Percentiles rank a stretch among this genome's conserved stretches.
These are phyloP conservation scores for Psidium guajava DNA, from an alignment of 345 rosid genomes.

Conservation along the genomic window DNA sequence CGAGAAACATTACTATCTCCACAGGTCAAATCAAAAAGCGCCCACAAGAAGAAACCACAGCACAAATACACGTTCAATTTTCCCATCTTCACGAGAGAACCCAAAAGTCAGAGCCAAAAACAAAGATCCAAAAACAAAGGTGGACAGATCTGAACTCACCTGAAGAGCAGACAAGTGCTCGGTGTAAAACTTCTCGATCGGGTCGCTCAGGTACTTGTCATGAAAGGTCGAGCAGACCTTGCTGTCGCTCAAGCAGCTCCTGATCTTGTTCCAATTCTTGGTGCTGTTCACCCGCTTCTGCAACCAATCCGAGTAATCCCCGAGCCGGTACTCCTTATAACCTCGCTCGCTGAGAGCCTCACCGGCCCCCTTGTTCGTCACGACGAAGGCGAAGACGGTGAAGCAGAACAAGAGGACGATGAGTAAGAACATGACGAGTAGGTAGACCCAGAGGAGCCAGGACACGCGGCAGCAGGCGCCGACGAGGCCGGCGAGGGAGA, in stretches of 20 bases:
- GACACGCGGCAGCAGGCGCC: conserved; percentile 82
- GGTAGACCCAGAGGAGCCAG: conserved; percentile 78
- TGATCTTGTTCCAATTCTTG: conserved; percentile 16
- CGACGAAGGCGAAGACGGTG: conserved; percentile 71
- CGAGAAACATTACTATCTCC: background rate
- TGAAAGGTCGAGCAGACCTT: conserved; percentile 10
- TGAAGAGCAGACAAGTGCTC: conserved; percentile 10
- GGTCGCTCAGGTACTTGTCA: conserved; percentile 4
- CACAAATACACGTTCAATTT: background rate
- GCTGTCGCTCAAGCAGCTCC: conserved; percentile 13
- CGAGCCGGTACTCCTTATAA: conserved; percentile 58
- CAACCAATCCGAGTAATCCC: conserved; percentile 15
- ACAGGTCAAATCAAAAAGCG: no score
- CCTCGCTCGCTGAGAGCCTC: conserved; percentile 39
- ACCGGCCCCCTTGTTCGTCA: conserved; percentile 83
- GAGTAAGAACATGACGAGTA: conserved; percentile 65
- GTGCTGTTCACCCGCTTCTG: conserved; percentile 3
- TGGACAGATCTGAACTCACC: conserved; percentile 1
- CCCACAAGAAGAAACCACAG: no score
- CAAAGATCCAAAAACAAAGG: background rate
- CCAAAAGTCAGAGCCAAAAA: background rate
- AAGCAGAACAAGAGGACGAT: conserved; percentile 51
- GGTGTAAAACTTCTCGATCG: conserved; percentile 6
- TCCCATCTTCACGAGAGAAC: background rate
- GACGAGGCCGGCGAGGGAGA: conserved; percentile 68